A percentile compares a stretch with the other conserved stretches of the same genome.
Conservation (phyloP, 2,329 filamentous ascomycete genomes). For the Cladophialophora yegresii region DNA sequence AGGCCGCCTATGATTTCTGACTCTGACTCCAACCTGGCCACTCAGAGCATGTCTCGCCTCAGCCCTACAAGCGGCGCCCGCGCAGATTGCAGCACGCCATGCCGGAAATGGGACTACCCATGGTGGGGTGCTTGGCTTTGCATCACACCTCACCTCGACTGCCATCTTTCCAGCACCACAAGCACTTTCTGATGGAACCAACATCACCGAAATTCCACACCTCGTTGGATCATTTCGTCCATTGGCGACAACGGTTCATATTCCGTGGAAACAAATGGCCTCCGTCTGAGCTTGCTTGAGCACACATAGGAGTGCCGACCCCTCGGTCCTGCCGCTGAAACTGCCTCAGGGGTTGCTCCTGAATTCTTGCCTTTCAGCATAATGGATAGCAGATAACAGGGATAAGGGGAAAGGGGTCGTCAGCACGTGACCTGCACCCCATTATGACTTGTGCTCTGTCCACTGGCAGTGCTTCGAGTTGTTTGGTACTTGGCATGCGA, state of each 20-base stretch:
- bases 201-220: constrained; percentile 12
- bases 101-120: constrained; percentile 20
- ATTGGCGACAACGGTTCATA: neutral
- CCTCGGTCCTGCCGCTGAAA: constrained; percentile 22
- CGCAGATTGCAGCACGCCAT: constrained; percentile 35
- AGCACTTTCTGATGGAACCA: neutral
- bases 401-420: constrained; percentile 4
- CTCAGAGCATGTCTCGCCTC: constrained; percentile 21
- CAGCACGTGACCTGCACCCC: constrained; percentile 4
- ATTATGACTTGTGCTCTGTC: neutral
- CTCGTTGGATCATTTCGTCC: neutral
- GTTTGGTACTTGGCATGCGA: neutral
- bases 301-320: neutral
- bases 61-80: constrained; percentile 23
- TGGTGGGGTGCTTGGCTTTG: constrained; percentile 36
- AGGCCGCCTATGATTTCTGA: constrained; percentile 21
- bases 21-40: constrained; percentile 25
- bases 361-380: constrained; percentile 13
- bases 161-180: constrained; percentile 3
- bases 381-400: constrained; percentile 1
- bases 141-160: constrained; percentile 31
- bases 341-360: constrained; percentile 26
- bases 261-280: neutral
- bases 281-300: neutral
- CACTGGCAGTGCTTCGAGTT: neutral